Percentiles rank a stretch among this genome's conserved stretches.
Conservation (phyloP, 768 basidiomycete genomes). For the Astraeus odoratus region DNA sequence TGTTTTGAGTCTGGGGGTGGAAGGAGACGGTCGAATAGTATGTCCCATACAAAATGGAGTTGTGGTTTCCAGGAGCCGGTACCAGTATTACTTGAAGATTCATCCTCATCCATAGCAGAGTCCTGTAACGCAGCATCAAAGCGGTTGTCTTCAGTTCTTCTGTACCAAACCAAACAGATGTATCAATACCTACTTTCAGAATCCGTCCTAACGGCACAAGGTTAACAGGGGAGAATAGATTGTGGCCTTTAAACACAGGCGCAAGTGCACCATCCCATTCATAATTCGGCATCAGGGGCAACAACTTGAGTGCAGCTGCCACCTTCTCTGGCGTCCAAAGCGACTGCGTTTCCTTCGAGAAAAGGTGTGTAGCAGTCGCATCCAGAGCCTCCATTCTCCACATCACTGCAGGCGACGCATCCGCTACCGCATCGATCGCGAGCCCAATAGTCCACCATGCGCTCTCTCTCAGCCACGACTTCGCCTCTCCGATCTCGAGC, state of each 20-base stretch:
- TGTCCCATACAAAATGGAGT: constrained; percentile 87
- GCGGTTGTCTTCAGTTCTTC: constrained; percentile 7
- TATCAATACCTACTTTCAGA: constrained; percentile 53
- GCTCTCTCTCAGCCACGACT: constrained; percentile 87
- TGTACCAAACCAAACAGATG: not conserved
- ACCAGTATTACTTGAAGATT: constrained; percentile 40
- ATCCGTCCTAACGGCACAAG: constrained; percentile 67
- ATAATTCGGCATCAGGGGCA: constrained; percentile 48
- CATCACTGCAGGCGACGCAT: constrained; percentile 40
- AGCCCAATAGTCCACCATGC: constrained; percentile 78
- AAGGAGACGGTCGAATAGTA: constrained; percentile 72
- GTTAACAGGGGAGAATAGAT: constrained; percentile 66
- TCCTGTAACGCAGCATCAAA: constrained; percentile 36
- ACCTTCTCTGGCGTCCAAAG: constrained; percentile 87
- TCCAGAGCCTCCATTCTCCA: constrained; percentile 70
- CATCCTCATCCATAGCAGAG: constrained; percentile 49
- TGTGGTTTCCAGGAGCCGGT: constrained; percentile 78
- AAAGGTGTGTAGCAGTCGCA: constrained; percentile 43
- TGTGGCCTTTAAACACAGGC: constrained; percentile 71
- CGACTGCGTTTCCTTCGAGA: constrained; percentile 20
- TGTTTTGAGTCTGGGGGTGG: constrained; percentile 34
- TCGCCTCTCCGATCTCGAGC: constrained; percentile 66
- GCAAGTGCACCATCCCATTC: constrained; percentile 62
- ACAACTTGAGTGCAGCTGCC: constrained; percentile 68
- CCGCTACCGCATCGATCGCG: constrained; percentile 53